Base-by-base conservation (phyloP, 306 rosid genomes). In the Ormosia emarginata region DNA sequence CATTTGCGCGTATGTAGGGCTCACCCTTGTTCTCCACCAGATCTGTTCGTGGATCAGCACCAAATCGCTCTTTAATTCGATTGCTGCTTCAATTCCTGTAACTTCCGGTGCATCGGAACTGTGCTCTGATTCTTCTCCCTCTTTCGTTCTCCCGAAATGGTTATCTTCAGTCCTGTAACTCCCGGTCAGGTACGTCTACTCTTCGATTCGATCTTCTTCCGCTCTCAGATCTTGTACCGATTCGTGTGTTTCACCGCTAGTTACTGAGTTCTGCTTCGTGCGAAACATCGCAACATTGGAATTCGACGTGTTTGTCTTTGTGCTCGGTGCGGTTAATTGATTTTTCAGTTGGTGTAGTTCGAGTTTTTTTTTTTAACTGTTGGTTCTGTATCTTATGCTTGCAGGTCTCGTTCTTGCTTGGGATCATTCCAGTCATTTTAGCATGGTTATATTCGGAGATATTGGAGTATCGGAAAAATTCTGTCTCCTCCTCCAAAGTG, bases 381-480 rank as follows among this genome's bases (percentile, higher is more conserved):
- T 18, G 32, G n/a, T 47, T 41, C 32, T 37, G 32, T 30, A 9
- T 74, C 30, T 59, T 39, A 71, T 41, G 30, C 36, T 82, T 86
- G 47, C 80, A 91, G 97, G 88, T 91, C 24, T 91, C 97, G 61
- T 83, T 89, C 85, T 67, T 90, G 86, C 96, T 91, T 41, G 97
- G 94, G 57, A 70, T 90, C 33, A 57, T 89, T 74, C 97, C 95
- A 30, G 81, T 92, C 4, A 37, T 89, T 59, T 70, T 46, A 7
- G 90, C 93, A 72, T 95, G 99, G 99, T 85, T 93, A 75, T 95
- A 88, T 66, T 77, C 98, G 1, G 99, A 95, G 93, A 83, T 82
- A 13, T 88, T 93, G 88, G 96, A 88, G 90, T 87, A 87, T 85
- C 87, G 81, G 71, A 93, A 87, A 81, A 89, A 33, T 58, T 76